Evolutionary conservation across 2,329 filamentous ascomycete species (phyloP), one percentile per base, ranked within the genome.

Genomic region (Sphaerulina musiva): DNA sequence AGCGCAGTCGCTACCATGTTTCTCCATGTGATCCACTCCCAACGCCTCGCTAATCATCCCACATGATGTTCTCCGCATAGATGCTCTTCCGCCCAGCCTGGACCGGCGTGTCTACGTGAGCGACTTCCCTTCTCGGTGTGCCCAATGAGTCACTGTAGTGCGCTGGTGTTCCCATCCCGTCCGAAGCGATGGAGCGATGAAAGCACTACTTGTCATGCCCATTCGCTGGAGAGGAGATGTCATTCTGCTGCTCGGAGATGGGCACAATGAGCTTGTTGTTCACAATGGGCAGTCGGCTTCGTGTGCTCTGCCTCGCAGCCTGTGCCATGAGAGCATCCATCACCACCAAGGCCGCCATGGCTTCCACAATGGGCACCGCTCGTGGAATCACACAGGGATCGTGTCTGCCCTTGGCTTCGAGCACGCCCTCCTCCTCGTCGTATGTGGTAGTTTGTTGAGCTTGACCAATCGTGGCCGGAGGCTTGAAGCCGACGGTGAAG

Each of bases 401-500:
- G 71, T 97, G 92, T 55, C 93, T 79, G 20, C 93, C 93, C 80
- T 96, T 97, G 48, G 91, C 90, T 59, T 90, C 88, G 34, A 97
- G 77, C 3, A 87, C 75, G 48, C 93, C 93, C 60, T 87, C 82
- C 8, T 78, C 75, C 44, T 85, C 86, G 56, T 86, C 85, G 72
- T 95, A 97, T 8, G 81, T 86, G 7, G 85, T 84, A 0, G 93
- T 97, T 11, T 79, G 80, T 76, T 97, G 92, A 42, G 87, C 86
- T 73, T 92, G 86, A 44, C 88, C 86, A 68, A 97, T 97, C 2
- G 93, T 97, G 31, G 92, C 91, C 2, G 92, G 84, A 8, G 92
- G 88, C 79, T 97, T 97, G 82, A 97, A 97, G 12, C 83, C 91
- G 4, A 95, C 85, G 48, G 87, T 84, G 81, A 97, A 97, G 79